phyloP scores from a whole-genome alignment of 2,329 filamentous ascomycete genomes.

The Beauveria bassiana region DNA sequence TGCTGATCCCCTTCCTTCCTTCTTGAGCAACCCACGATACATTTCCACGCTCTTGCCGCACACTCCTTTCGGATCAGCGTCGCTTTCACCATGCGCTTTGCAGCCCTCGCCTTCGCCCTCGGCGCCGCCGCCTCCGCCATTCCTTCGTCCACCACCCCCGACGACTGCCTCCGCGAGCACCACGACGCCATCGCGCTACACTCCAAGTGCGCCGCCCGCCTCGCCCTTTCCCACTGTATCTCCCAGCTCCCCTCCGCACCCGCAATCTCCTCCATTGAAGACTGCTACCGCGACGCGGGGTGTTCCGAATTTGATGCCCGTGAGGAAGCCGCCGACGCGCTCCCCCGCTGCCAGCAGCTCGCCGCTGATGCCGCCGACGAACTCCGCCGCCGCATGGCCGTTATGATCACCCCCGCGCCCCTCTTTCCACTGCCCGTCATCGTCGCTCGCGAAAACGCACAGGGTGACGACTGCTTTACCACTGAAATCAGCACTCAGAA shows the following conservation, averaged over 20 bases:
- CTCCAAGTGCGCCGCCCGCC: constrained; percentile 36
- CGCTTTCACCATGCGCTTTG: constrained; percentile 22
- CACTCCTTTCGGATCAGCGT: background rate
- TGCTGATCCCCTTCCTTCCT: background rate
- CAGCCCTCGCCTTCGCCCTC: constrained; percentile 27
- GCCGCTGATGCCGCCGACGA: constrained; percentile 14
- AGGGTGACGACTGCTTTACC: constrained; percentile 26
- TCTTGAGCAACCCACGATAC: background rate
- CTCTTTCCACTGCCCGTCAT: constrained; percentile 4
- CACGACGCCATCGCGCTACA: constrained; percentile 30
- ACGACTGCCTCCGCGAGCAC: constrained; percentile 33
- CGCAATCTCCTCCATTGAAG: constrained; percentile 27
- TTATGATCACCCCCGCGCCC: constrained; percentile 13
- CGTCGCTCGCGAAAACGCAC: constrained; percentile 11
- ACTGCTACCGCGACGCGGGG: constrained; percentile 28
- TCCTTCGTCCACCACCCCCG: constrained; percentile 17
- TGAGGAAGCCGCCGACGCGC: constrained; percentile 21
- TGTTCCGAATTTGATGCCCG: constrained; percentile 26
- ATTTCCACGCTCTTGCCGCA: background rate
- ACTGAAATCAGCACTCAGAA: constrained; percentile 27
- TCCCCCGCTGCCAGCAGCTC: constrained; percentile 26
- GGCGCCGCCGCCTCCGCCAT: constrained; percentile 24
- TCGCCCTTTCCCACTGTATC: constrained; percentile 37
- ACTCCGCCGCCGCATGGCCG: constrained; percentile 13
- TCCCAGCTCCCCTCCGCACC: constrained; percentile 22